phyloP scores from a whole-genome alignment of 2,329 filamentous ascomycete species.

The Parastagonospora avenae region DNA sequence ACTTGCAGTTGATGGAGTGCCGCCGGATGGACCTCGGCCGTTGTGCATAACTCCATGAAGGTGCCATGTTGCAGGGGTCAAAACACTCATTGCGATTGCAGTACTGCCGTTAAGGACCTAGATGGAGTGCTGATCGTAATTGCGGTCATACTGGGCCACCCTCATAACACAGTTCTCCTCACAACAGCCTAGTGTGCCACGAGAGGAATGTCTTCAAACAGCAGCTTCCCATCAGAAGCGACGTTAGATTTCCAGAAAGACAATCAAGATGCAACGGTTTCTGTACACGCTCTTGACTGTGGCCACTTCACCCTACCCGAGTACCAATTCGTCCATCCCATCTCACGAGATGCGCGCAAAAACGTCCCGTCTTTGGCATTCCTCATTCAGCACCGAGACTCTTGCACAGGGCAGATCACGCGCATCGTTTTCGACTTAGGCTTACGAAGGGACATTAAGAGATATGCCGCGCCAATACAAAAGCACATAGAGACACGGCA shows the following conservation, averaged over 20 bases:
- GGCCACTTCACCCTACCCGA: constrained; percentile 56
- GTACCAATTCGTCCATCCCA: constrained; percentile 54
- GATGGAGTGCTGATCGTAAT: too few species aligned
- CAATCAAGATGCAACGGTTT: constrained; percentile 29
- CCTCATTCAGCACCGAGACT: constrained; percentile 56
- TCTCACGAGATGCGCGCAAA: constrained; percentile 50
- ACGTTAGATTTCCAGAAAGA: neutral
- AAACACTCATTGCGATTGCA: too few species aligned
- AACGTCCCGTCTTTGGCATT: constrained; percentile 62
- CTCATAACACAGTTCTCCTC: neutral
- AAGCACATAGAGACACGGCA: constrained; percentile 54
- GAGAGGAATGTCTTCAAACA: neutral
- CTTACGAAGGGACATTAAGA: constrained; percentile 52
- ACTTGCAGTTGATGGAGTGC: neutral
- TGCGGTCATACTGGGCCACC: neutral
- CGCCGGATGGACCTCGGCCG: neutral
- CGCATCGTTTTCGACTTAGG: constrained; percentile 62
- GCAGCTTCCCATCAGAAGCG: neutral
- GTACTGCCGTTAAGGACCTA: too few species aligned
- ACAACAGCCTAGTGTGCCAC: neutral
- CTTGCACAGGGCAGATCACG: constrained; percentile 39
- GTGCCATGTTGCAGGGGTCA: too few species aligned
- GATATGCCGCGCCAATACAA: constrained; percentile 54
- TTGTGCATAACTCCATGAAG: neutral
- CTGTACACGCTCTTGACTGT: constrained; percentile 46